A percentile compares a stretch with the other conserved stretches of the same genome.
Evolutionary conservation across 176 grass and related monocot genomes (phyloP).

Genomic region (Elaeis guineensis): DNA sequence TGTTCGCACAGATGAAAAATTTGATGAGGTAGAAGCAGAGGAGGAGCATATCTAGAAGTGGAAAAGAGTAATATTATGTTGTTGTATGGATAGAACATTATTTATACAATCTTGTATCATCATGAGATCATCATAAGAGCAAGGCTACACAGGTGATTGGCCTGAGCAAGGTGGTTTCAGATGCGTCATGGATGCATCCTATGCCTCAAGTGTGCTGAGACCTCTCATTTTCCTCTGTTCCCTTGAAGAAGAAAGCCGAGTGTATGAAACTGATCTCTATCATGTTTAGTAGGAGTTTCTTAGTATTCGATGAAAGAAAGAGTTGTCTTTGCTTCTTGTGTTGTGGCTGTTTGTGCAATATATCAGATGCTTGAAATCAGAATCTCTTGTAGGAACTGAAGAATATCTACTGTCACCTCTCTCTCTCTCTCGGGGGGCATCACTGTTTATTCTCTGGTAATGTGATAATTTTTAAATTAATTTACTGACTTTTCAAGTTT

Average conservation of each 20-base stretch:
- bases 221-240: no score
- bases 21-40: conserved; percentile 8
- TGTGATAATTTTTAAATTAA: neutral
- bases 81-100: conserved; percentile 1
- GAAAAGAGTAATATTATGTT: neutral
- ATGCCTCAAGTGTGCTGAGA: no score
- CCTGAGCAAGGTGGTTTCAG: no score
- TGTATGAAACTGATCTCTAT: no score
- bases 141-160: neutral
- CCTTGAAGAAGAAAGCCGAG: no score
- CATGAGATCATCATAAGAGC: neutral
- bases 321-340: conserved; percentile 3
- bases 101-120: neutral
- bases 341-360: conserved; percentile 7
- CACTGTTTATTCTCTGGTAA: no score
- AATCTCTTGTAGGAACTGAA: neutral
- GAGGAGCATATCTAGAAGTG: neutral
- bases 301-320: no score
- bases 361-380: conserved; percentile 3
- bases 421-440: no score
- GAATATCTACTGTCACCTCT: no score
- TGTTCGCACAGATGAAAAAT: conserved; percentile 11
- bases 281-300: no score
- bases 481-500: conserved; percentile 11
- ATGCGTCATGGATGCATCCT: no score